phyloP scores from a whole-genome alignment of 2,329 filamentous ascomycete species.

The Sporothrix curviconia region DNA sequence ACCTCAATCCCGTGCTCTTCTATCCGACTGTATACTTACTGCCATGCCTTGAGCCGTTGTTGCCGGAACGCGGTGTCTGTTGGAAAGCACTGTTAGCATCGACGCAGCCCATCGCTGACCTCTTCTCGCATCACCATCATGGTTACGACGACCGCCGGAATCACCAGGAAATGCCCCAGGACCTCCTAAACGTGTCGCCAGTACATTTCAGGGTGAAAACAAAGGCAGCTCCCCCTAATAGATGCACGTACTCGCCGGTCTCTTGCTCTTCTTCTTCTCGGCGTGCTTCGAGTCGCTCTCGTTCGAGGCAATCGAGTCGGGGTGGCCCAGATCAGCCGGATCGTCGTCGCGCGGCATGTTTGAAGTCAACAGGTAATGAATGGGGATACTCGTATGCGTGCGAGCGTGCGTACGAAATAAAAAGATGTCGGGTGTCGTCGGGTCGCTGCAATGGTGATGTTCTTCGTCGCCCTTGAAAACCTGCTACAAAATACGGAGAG shows the following conservation, averaged over 20 bases:
- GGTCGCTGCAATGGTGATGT: not conserved
- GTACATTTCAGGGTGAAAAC: too few relatives aligned
- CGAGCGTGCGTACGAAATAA: not conserved
- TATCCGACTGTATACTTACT: conserved; percentile 66
- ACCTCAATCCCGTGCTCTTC: too few relatives aligned
- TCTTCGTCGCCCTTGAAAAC: not conserved
- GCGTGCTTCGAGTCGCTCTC: conserved; percentile 44
- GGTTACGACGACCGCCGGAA: not conserved
- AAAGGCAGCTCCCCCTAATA: too few relatives aligned
- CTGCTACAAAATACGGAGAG: not conserved
- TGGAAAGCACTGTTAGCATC: not conserved
- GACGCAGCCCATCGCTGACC: not conserved
- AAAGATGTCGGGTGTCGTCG: not conserved
- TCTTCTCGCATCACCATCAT: not conserved
- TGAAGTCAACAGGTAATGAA: too few relatives aligned
- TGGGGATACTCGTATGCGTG: not conserved
- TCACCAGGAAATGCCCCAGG: not conserved
- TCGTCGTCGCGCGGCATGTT: conserved; percentile 28
- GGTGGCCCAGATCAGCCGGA: conserved; percentile 32
- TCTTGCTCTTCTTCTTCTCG: conserved; percentile 84
- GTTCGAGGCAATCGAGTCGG: conserved; percentile 50
- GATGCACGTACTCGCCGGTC: conserved; percentile 70
- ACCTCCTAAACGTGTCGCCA: not conserved
- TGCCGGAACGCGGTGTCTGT: conserved; percentile 93
- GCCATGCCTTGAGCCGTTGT: conserved; percentile 96